A percentile compares a stretch with the other conserved stretches of the same genome.
Conservation (phyloP, 805 yeast genomes). For the Candida vaughaniae region DNA sequence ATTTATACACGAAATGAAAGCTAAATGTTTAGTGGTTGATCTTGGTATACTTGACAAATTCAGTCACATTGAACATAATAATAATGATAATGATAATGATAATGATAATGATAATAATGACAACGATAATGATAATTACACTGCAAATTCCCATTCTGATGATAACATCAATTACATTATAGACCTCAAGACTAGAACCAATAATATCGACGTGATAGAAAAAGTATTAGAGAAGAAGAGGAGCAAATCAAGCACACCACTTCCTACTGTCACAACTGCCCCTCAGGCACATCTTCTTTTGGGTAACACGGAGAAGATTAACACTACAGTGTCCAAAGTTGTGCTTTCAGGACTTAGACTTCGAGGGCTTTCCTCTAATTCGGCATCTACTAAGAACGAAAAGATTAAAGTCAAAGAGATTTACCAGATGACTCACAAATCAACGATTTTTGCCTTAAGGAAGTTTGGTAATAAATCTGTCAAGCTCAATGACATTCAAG, state of each 20-base stretch:
- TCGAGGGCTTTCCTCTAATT: slow-evolving; percentile 32
- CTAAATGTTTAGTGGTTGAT: slow-evolving; percentile 11
- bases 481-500: slow-evolving; percentile 33
- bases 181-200: slow-evolving; percentile 8
- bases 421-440: slow-evolving; percentile 40
- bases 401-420: slow-evolving; percentile 38
- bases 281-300: slow-evolving; percentile 10
- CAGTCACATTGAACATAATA: not conserved
- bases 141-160: slow-evolving; percentile 7
- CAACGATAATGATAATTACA: not conserved
- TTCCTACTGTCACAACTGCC: not conserved
- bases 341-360: slow-evolving; percentile 42
- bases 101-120: slow-evolving; percentile 1
- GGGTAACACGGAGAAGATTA: slow-evolving; percentile 20
- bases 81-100: not conserved
- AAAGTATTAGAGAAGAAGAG: slow-evolving; percentile 29
- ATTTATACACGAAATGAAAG: slow-evolving; percentile 8
- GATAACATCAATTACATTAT: slow-evolving; percentile 3
- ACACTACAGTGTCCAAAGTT: slow-evolving; percentile 31
- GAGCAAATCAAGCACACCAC: slow-evolving; percentile 15
- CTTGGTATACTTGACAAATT: slow-evolving; percentile 4
- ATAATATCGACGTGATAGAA: slow-evolving; percentile 28
- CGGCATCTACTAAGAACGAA: slow-evolving; percentile 25
- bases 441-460: slow-evolving; percentile 38
- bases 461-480: slow-evolving; percentile 25